Evolutionary conservation across 2,329 filamentous ascomycete genomes (phyloP).

Genomic region (Botryosphaeria agaves): DNA sequence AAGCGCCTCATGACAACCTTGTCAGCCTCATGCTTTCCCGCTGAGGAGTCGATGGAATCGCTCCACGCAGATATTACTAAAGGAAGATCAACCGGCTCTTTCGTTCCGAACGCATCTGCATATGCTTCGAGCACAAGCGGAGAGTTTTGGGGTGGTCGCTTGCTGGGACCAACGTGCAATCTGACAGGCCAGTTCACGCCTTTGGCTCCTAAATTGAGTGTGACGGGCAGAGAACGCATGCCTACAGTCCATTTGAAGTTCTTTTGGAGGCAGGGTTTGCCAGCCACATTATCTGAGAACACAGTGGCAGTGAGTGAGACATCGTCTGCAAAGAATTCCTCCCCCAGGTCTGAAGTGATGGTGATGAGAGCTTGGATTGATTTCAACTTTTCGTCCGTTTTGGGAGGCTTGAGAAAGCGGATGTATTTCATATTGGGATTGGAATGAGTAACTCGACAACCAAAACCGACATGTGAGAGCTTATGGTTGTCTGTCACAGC

Average conservation of each 20-base stretch:
- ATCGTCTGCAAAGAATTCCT: conserved; percentile 39
- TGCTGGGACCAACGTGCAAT: conserved; percentile 21
- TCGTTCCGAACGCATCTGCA: conserved; percentile 10
- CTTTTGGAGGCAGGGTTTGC: conserved; percentile 23
- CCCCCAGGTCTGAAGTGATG: conserved; percentile 52
- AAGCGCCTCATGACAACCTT: conserved; percentile 40
- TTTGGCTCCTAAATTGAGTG: conserved; percentile 21
- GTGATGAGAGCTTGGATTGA: conserved; percentile 35
- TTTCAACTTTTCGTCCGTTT: conserved; percentile 21
- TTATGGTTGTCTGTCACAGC: no score
- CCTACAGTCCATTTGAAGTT: conserved; percentile 25
- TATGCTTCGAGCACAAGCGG: conserved; percentile 12
- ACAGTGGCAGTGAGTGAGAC: conserved; percentile 25
- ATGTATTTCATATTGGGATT: conserved; percentile 16
- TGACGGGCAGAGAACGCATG: conserved; percentile 25
- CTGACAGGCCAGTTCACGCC: conserved; percentile 20
- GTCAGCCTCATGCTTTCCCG: conserved; percentile 23
- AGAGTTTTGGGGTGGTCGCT: no score
- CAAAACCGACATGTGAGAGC: no score
- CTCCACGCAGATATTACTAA: conserved; percentile 42
- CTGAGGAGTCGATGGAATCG: conserved; percentile 21
- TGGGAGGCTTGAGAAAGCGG: conserved; percentile 49
- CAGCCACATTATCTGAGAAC: conserved; percentile 11
- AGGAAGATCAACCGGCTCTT: conserved; percentile 15
- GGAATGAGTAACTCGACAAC: no score